Base-by-base conservation (phyloP, 805 yeast genomes). In the Kluyveromyces nonfermentans region DNA sequence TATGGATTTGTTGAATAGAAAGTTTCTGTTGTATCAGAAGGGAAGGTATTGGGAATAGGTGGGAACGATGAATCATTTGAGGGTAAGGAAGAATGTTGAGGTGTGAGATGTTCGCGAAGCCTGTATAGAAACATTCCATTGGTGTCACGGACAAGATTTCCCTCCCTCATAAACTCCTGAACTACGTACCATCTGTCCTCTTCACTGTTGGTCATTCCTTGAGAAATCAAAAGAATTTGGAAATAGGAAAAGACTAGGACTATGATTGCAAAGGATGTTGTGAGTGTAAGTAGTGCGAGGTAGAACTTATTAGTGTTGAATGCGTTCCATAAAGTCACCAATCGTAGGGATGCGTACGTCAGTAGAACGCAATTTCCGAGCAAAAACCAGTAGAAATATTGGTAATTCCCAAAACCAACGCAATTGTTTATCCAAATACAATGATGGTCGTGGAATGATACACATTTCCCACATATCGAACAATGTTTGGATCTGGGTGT, bases 401-500 rank as follows among this genome's bases (percentile, higher is more conserved):
- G 59, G 58, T 73, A 78, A 56, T 85, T 85, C 37, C 73, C 69
- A 49, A 68, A 66, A 0, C 94, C 95, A 36, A 85, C 73, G 57
- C 95, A 86, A 53, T 79, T 84, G 55, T 84, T 81, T 39, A 85
- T 60, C 78, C 85, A 78, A 32, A 75, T 57, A 53, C 90, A 82
- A 59, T 82, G 89, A 57, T 82, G 90, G 53, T 86, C 96, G 52
- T 77, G 82, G 39, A 73, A 53, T 9, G 74, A 59, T 5, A 83
- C 69, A 57, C 96, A 86, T 2, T 63, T 58, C 43, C 74, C 74
- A 60, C 95, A 86, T 5, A 72, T 69, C 5, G 75, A 68, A 54
- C 95, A 86, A 63, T 86, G 95, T 47, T 81, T 79, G 0, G 93
- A 70, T 33, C 95, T 64, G 0, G 88, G 82, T 0, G 84, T 80